These are phyloP conservation scores for Acmispon strigosus DNA, from an alignment of 306 rosid species.

Conservation along the genomic window DNA sequence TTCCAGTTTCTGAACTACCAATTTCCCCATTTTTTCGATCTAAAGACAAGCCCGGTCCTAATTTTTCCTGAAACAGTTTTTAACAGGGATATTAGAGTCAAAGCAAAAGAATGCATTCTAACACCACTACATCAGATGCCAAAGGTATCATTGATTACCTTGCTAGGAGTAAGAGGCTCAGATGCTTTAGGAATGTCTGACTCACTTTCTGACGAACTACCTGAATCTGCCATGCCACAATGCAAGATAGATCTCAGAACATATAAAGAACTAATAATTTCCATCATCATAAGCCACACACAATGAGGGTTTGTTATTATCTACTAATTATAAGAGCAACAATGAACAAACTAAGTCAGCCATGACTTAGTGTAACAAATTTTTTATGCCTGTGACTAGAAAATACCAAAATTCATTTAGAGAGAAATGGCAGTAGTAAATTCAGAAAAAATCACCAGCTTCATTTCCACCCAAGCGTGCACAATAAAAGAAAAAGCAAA, in stretches of 20 bases:
- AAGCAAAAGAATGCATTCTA: not conserved
- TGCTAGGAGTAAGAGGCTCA: constrained; percentile 28
- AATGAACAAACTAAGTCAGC: not conserved
- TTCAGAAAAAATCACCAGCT: not conserved
- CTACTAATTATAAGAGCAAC: too few species aligned
- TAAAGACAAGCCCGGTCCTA: constrained; percentile 27
- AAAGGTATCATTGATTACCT: constrained; percentile 31
- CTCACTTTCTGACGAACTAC: constrained; percentile 60
- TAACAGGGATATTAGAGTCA: not conserved
- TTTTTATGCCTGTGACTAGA: not conserved
- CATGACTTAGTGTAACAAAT: not conserved
- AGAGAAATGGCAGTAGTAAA: not conserved
- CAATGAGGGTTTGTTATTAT: too few species aligned
- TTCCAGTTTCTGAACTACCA: constrained; percentile 41
- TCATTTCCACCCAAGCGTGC: not conserved
- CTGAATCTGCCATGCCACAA: constrained; percentile 46
- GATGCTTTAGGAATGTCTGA: constrained; percentile 43
- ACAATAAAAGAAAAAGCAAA: not conserved
- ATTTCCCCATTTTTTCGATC: constrained; percentile 30
- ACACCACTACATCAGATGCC: not conserved
- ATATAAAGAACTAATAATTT: not conserved
- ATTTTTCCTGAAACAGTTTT: constrained; percentile 40
- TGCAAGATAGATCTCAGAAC: not conserved
- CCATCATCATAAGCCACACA: not conserved
- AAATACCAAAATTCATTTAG: not conserved